Base-by-base conservation (phyloP, 495 filamentous ascomycete genomes). In the Xylaria bambusicola region DNA sequence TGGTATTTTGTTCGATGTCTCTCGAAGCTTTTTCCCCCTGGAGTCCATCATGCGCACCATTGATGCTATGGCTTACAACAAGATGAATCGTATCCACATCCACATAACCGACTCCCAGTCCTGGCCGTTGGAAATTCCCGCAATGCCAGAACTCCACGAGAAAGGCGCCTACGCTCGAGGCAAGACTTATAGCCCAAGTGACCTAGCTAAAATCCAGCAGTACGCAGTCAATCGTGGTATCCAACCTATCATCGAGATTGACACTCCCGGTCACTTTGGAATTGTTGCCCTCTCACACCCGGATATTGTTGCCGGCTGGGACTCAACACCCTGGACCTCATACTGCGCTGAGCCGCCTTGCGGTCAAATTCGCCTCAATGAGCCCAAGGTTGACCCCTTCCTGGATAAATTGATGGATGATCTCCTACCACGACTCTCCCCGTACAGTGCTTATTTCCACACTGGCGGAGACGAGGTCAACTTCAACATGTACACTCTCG, bases 391-490 rank as follows among this genome's bases (percentile, higher is more conserved):
- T 4, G 75, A 87, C 56, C 63, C 70, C 24, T 93, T 93, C 68
- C 70, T 93, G 18, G 80, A 84, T n/a, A 87, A 67, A 29, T 73
- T 94, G 38, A 84, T 87, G 64, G 74, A 74, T 24, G 90, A 94
- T 65, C 66, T 94, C 17, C 71, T 93, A n/a, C 89, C 90, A 15
- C 79, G 90, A 17, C 59, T 92, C 3, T 72, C 71, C 10, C 84
- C 85, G 0, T 87, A 89, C 66, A 76, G 82, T 17, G 71, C 81
- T 7, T 91, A 91, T 65, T 92, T 91, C 77, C 90, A 94, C 71
- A 89, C 88, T 1, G 90, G 90, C 36, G 90, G 90, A 40, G 90
- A 94, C 66, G 90, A 93, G 71, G 82, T 93, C 35, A 92, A 93
- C 71, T 73, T 73, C 45, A 86, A 90, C 61, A 84, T 85, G 59